These are phyloP conservation scores for Zoysia matrella DNA, from an alignment of 202 grass and related monocot genomes.

Conservation along the genomic window DNA sequence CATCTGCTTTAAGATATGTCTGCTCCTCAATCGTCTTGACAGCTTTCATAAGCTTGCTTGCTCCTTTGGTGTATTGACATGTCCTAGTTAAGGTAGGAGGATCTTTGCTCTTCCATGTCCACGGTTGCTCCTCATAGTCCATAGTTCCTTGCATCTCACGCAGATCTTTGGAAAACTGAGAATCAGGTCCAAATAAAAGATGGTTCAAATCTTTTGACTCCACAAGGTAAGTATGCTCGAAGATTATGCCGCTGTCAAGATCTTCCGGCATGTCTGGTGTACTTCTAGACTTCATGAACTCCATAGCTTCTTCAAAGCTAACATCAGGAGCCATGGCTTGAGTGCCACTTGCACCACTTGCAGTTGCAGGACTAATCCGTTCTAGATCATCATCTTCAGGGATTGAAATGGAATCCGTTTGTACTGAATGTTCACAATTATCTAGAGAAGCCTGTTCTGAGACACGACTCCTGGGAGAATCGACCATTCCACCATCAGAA, in stretches of 20 bases:
- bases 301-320: constrained; percentile 74
- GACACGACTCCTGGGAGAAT: constrained; percentile 47
- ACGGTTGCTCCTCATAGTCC: constrained; percentile 67
- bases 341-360: constrained; percentile 23
- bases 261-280: constrained; percentile 58
- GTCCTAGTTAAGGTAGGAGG: constrained; percentile 58
- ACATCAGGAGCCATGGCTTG: constrained; percentile 42
- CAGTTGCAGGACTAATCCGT: constrained; percentile 22
- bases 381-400: constrained; percentile 44
- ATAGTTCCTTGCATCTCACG: constrained; percentile 54
- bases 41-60: constrained; percentile 72
- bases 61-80: constrained; percentile 66
- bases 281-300: constrained; percentile 63
- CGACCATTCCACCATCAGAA: constrained; percentile 7
- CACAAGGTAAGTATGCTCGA: constrained; percentile 67
- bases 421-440: constrained; percentile 40
- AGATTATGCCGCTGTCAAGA: constrained; percentile 54
- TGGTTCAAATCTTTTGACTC: constrained; percentile 73
- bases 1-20: constrained; percentile 76
- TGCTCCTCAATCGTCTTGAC: constrained; percentile 83
- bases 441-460: constrained; percentile 26
- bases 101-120: constrained; percentile 68
- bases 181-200: constrained; percentile 69
- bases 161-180: constrained; percentile 65
- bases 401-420: constrained; percentile 24